phyloP scores from a whole-genome alignment of 179 eudicot genomes.

The Kewa caespitosa region DNA sequence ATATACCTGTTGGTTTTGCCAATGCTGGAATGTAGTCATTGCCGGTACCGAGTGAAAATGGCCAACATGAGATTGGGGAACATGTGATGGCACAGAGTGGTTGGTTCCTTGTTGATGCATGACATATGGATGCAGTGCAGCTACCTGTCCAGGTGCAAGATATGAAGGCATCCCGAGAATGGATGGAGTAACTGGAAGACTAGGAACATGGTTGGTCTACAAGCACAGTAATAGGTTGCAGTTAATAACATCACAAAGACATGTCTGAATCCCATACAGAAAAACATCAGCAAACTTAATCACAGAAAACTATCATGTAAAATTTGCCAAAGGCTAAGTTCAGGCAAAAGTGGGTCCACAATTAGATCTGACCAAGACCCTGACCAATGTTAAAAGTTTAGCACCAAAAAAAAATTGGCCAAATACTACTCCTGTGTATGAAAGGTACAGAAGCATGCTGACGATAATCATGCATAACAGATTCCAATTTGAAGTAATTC shows the following conservation, averaged over 20 bases:
- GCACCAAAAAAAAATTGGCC: neutral
- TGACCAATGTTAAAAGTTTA: neutral
- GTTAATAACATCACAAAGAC: neutral
- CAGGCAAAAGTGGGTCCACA: neutral
- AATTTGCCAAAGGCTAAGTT: neutral
- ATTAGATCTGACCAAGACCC: neutral
- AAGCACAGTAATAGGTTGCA: slow-evolving; percentile 11
- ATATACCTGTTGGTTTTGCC: slow-evolving; percentile 82
- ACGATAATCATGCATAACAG: neutral
- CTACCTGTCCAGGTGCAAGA: slow-evolving; percentile 68
- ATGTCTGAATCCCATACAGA: neutral
- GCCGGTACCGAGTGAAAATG: slow-evolving; percentile 65
- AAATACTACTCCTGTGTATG: neutral
- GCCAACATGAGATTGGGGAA: slow-evolving; percentile 55
- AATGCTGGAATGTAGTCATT: slow-evolving; percentile 52
- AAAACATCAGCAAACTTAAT: neutral
- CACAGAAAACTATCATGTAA: neutral
- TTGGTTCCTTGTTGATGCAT: slow-evolving; percentile 81
- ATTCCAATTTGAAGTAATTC: neutral
- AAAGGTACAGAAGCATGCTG: neutral
- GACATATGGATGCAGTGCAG: slow-evolving; percentile 78
- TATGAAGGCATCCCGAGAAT: slow-evolving; percentile 76
- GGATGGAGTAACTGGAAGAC: slow-evolving; percentile 59
- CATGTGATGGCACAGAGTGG: slow-evolving; percentile 62
- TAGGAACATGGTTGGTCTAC: slow-evolving; percentile 62